phyloP scores from a whole-genome alignment of 139 green algal genomes.

The Chlorella sp. region DNA sequence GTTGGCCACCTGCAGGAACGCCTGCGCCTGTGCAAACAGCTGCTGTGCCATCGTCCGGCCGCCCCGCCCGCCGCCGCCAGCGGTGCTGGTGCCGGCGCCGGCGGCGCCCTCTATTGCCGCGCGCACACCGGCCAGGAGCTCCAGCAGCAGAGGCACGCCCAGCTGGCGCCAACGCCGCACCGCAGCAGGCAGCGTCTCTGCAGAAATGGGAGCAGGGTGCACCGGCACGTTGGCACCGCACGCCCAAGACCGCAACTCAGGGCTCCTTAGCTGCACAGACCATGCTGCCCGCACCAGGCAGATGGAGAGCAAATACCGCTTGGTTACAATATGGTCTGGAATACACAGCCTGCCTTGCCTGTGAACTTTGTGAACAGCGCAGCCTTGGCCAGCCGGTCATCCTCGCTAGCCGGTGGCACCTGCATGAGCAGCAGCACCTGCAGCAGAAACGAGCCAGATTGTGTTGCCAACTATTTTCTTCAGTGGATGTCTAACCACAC shows the following conservation, averaged over 20 bases:
- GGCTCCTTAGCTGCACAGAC: too few species aligned
- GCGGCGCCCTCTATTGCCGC: slow-evolving; percentile 4
- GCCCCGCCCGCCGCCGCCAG: neutral
- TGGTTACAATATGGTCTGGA: too few species aligned
- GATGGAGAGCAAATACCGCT: too few species aligned
- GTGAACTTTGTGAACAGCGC: slow-evolving; percentile 51
- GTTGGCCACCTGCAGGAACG: slow-evolving; percentile 38
- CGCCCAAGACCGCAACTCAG: too few species aligned
- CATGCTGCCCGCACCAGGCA: too few species aligned
- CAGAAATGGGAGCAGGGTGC: neutral
- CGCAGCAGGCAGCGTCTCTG: slow-evolving; percentile 37
- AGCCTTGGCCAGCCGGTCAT: slow-evolving; percentile 47
- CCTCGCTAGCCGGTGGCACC: slow-evolving; percentile 18
- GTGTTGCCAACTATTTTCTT: too few species aligned
- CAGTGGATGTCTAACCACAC: too few species aligned
- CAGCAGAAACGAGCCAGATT: too few species aligned
- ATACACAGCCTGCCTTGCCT: too few species aligned
- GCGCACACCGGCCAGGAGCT: slow-evolving; percentile 48
- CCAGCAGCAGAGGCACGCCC: slow-evolving; percentile 33
- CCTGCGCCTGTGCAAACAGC: slow-evolving; percentile 20
- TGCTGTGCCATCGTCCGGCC: neutral
- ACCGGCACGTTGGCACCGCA: too few species aligned
- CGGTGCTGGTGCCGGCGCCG: neutral
- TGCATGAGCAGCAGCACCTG: slow-evolving; percentile 59
- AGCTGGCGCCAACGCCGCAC: slow-evolving; percentile 30